A percentile compares a stretch with the other conserved stretches of the same genome.
Evolutionary conservation across 176 grass and related monocot genomes (phyloP).

Genomic region (Musa schizocarpa): DNA sequence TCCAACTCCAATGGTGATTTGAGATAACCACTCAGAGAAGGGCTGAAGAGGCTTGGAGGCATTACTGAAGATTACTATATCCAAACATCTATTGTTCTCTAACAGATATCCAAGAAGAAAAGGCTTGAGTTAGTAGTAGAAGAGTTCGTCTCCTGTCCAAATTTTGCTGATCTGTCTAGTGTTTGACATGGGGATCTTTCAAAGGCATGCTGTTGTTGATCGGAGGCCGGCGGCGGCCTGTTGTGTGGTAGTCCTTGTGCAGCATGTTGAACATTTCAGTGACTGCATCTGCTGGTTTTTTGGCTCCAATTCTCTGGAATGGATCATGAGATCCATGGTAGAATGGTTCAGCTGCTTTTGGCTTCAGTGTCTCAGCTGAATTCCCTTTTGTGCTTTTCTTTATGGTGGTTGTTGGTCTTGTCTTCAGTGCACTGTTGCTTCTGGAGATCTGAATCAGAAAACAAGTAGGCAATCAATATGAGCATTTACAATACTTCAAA

Average conservation of each 20-base stretch:
- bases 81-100: background rate
- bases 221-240: slow-evolving; percentile 3
- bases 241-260: slow-evolving; percentile 13
- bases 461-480: too few species aligned
- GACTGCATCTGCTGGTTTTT: background rate
- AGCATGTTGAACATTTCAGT: slow-evolving; percentile 19
- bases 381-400: background rate
- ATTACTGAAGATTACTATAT: too few species aligned
- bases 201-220: slow-evolving; percentile 17
- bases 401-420: background rate
- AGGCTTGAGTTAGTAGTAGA: too few species aligned
- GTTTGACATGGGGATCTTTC: background rate
- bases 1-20: too few species aligned
- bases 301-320: background rate
- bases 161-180: background rate
- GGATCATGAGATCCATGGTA: background rate
- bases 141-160: too few species aligned
- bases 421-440: background rate
- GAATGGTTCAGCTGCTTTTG: background rate
- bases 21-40: too few species aligned
- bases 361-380: background rate
- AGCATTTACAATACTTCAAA: too few species aligned
- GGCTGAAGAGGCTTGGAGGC: too few species aligned
- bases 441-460: background rate
- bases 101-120: too few species aligned